Conservation (phyloP, 768 basidiomycete species). For the Termitomyces sp. region DNA sequence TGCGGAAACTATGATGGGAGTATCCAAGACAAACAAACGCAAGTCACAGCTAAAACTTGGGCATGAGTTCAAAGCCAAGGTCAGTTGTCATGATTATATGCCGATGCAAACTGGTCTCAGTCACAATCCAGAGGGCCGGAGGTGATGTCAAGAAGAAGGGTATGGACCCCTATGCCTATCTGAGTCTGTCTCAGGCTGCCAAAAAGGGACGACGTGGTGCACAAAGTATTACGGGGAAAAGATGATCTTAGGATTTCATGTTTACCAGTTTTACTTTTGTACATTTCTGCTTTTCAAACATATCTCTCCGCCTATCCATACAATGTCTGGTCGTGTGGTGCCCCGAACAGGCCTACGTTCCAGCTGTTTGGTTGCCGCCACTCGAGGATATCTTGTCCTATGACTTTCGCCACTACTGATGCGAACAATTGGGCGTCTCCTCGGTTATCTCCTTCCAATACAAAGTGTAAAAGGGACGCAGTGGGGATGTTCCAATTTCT, state of each 20-base stretch:
- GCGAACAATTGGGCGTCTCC: conserved; percentile 64
- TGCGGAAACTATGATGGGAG: conserved; percentile 37
- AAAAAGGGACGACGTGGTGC: conserved; percentile 48
- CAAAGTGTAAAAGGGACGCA: conserved; percentile 65
- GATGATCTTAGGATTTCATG: conserved; percentile 26
- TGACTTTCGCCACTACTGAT: conserved; percentile 40
- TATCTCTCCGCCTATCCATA: conserved; percentile 43
- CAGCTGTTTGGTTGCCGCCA: conserved; percentile 70
- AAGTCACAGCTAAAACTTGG: conserved; percentile 52
- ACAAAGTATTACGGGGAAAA: conserved; percentile 51
- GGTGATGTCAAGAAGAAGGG: conserved; percentile 89
- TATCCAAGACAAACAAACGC: conserved; percentile 52
- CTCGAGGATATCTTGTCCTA: conserved; percentile 31
- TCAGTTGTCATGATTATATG: conserved; percentile 27
- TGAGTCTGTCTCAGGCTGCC: conserved; percentile 78
- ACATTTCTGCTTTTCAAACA: conserved; percentile 1
- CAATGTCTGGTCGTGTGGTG: conserved; percentile 66
- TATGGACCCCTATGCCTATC: conserved; percentile 89
- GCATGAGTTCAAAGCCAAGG: conserved; percentile 95
- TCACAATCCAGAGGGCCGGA: conserved; percentile 71
- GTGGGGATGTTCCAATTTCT: conserved; percentile 45
- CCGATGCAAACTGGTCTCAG: conserved; percentile 8
- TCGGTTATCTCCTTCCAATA: conserved; percentile 79
- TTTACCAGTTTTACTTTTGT: conserved; percentile 10
- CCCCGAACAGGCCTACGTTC: conserved; percentile 64